Conservation (phyloP, 495 filamentous ascomycete genomes). For the Cercophora newfieldiana region DNA sequence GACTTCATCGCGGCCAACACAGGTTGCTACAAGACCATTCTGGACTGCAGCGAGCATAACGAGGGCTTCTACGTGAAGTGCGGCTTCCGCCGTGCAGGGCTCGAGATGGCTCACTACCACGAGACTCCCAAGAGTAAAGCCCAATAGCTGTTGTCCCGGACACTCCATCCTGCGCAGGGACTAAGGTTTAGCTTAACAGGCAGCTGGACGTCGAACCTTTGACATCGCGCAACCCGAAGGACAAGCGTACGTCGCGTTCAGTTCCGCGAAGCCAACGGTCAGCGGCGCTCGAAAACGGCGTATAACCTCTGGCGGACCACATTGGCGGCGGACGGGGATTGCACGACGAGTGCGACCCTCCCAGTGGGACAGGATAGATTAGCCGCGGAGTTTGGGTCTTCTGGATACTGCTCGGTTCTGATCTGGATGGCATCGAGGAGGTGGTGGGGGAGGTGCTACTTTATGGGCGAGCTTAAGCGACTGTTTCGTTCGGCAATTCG, state of each 20-base stretch:
- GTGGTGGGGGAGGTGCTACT: background rate
- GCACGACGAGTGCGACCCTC: background rate
- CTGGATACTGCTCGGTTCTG: background rate
- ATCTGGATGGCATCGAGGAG: background rate
- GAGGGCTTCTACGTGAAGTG: slow-evolving; percentile 99
- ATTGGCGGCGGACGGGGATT: background rate
- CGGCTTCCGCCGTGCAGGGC: slow-evolving; percentile 86
- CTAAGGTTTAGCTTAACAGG: background rate
- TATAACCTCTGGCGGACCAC: background rate
- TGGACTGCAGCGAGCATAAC: slow-evolving; percentile 67
- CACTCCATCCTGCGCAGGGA: background rate
- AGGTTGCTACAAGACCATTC: slow-evolving; percentile 86
- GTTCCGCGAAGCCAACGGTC: background rate
- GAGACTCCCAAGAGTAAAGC: slow-evolving; percentile 52
- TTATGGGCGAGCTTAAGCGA: background rate
- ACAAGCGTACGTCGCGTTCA: background rate
- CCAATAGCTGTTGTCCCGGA: slow-evolving; percentile 21
- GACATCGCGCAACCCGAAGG: background rate
- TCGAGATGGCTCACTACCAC: slow-evolving; percentile 98
- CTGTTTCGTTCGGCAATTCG: background rate
- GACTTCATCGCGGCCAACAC: slow-evolving; percentile 82
- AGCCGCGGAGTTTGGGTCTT: slow-evolving; percentile 14
- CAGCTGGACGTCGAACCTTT: slow-evolving; percentile 1
- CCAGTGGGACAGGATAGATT: slow-evolving; percentile 15
- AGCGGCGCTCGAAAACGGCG: background rate